These are phyloP conservation scores for Leccinum olivaceopallidum DNA, from an alignment of 768 basidiomycete genomes.

Conservation along the genomic window DNA sequence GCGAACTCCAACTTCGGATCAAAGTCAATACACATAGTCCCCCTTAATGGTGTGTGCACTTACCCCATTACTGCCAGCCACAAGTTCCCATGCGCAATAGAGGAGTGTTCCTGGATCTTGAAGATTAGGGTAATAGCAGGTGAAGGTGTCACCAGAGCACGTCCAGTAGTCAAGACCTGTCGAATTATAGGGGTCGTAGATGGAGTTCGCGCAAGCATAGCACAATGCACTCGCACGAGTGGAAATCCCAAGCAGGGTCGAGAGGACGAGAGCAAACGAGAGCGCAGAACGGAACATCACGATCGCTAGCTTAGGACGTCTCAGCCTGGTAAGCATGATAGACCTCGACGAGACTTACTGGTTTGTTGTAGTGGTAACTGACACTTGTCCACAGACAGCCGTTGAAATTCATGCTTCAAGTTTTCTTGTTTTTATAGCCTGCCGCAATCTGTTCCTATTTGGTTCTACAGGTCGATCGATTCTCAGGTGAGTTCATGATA, in stretches of 20 bases:
- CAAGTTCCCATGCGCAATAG: slow-evolving; percentile 1
- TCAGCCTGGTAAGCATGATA: not conserved
- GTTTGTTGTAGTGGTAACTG: not conserved
- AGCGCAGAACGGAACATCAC: slow-evolving; percentile 1
- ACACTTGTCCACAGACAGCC: not conserved
- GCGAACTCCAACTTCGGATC: not conserved
- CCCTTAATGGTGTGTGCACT: not conserved
- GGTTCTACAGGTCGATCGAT: not conserved
- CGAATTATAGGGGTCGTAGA: slow-evolving; percentile 1
- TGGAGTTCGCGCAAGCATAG: slow-evolving; percentile 4
- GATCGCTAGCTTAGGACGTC: not conserved
- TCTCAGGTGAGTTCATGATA: not conserved
- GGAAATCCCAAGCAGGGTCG: slow-evolving; percentile 5
- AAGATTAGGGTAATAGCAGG: slow-evolving; percentile 11
- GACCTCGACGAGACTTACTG: not conserved
- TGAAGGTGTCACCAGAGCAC: slow-evolving; percentile 7
- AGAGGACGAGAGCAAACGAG: not conserved
- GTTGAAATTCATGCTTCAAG: not conserved
- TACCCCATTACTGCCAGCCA: not conserved
- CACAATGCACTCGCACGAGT: not conserved
- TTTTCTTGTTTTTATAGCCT: not conserved
- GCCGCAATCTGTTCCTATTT: not conserved
- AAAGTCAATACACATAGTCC: not conserved
- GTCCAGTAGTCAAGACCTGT: slow-evolving; percentile 12
- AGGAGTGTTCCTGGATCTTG: slow-evolving; percentile 10